Base-by-base conservation (phyloP, 208 protist genomes). In the Trypanosoma lewisi region DNA sequence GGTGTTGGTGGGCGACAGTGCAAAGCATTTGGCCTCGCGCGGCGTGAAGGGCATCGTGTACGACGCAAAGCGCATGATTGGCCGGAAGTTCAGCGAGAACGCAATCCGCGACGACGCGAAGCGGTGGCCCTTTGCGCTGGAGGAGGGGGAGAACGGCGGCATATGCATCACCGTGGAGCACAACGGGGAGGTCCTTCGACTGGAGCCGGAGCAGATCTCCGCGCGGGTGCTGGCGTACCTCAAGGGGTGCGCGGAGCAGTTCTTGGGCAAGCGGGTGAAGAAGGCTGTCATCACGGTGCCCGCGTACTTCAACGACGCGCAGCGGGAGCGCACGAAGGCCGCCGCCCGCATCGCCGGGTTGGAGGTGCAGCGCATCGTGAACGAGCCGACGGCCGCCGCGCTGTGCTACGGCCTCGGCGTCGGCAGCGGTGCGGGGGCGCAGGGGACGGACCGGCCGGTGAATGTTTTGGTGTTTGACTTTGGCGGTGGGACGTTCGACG, bases 231-330 rank as follows among this genome's bases (percentile, higher is more conserved):
- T 99, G 11, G 48, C 49, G 45, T 98, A 98, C 84, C 78, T 70
- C 5, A 98, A 96, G 80, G 60, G 91, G 65, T 94, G 72, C 47
- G 93, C 96, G 19, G 98, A 99, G 87, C 75, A 78, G 9, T 99
- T 97, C 82, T 74, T 99, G 8, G 97, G 97, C 48, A 72, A 90
- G 49, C 56, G 70, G 52, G 92, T 99, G 23, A 94, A 81, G 66
- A 88, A 98, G 47, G 97, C 95, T 27, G 97, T 99, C 54, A 78
- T 99, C 49, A 98, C 98, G 16, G 96, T 98, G 28, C 96, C 96
- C 17, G 96, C 96, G 33, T 99, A 99, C 67, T 99, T 99, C 77
- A 98, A 98, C 67, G 97, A 99, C 64, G 64, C 91, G 0, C 98
- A 99, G 84, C 69, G 98, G 36, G 89, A 98, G 82, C 95, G 96